These are phyloP conservation scores for Penicillium parvum DNA, from an alignment of 495 filamentous ascomycete species.

Conservation along the genomic window DNA sequence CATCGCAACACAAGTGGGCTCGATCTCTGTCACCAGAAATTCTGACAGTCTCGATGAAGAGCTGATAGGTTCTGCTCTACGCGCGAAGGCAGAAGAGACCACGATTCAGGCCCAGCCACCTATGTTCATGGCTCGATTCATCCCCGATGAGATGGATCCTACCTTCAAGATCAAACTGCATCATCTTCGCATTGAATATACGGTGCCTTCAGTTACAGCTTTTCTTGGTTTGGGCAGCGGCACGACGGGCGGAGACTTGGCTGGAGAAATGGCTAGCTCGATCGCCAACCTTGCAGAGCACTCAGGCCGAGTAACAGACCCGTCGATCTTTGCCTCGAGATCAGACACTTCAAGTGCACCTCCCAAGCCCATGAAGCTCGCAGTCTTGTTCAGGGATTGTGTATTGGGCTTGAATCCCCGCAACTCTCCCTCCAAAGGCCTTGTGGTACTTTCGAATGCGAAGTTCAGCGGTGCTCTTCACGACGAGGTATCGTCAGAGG, in stretches of 20 bases:
- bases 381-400: conserved; percentile 72
- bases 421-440: conserved; percentile 63
- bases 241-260: conserved; percentile 66
- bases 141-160: conserved; percentile 92
- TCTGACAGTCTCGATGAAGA: conserved; percentile 60
- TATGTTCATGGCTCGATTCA: conserved; percentile 74
- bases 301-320: conserved; percentile 15
- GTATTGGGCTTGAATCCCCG: conserved; percentile 83
- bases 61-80: conserved; percentile 55
- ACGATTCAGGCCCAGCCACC: conserved; percentile 36
- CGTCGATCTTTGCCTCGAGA: conserved; percentile 12
- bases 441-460: conserved; percentile 74
- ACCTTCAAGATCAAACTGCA: conserved; percentile 81
- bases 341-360: conserved; percentile 12
- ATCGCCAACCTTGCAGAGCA: conserved; percentile 68
- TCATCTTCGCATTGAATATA: conserved; percentile 79
- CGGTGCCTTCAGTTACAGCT: conserved; percentile 73
- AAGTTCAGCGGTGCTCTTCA: conserved; percentile 60
- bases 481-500: conserved; percentile 54
- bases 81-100: conserved; percentile 13
- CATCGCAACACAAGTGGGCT: conserved; percentile 65
- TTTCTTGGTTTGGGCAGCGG: conserved; percentile 65
- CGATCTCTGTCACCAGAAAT: conserved; percentile 58
- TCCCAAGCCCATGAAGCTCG: conserved; percentile 60
- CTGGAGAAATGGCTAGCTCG: conserved; percentile 71